These are phyloP conservation scores for Nemania serpens DNA, from an alignment of 2,329 filamentous ascomycete species.

Conservation along the genomic window DNA sequence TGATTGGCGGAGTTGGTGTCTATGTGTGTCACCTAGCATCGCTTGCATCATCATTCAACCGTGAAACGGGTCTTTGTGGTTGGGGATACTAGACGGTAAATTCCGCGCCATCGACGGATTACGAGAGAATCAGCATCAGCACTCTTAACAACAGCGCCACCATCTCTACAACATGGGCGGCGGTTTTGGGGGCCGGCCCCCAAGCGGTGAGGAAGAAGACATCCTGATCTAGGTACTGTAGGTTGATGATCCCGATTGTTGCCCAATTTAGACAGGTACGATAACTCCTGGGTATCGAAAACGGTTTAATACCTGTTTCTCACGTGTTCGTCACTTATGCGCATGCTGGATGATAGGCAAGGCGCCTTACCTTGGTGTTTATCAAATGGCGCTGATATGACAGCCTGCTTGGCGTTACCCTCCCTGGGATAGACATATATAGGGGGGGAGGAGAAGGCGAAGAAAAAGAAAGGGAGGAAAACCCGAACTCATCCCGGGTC, in stretches of 20 bases:
- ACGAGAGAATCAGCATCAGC: slow-evolving; percentile 1
- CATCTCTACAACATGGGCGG: slow-evolving; percentile 1
- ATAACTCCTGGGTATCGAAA: neutral
- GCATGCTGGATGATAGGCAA: slow-evolving; percentile 1
- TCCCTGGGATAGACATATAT: neutral
- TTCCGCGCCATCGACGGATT: slow-evolving; percentile 11
- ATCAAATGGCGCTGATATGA: slow-evolving; percentile 8
- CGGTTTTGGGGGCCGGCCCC: neutral
- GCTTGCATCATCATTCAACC: slow-evolving; percentile 18
- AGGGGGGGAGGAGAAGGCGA: too few species aligned
- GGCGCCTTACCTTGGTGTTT: slow-evolving; percentile 1
- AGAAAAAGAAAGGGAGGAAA: neutral
- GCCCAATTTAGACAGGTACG: neutral
- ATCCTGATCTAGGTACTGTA: neutral
- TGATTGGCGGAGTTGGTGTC: slow-evolving; percentile 12
- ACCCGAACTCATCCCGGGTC: neutral
- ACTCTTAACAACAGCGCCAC: slow-evolving; percentile 10
- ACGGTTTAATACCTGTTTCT: neutral
- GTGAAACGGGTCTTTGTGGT: slow-evolving; percentile 11
- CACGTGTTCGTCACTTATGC: slow-evolving; percentile 17
- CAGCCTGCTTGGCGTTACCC: neutral
- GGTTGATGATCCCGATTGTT: neutral
- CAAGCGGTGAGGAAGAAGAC: slow-evolving; percentile 17
- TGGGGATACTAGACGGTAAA: slow-evolving; percentile 16
- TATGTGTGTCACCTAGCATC: slow-evolving; percentile 7